Conservation (phyloP, 2,329 filamentous ascomycete genomes). For the Talaromyces pinophilus region DNA sequence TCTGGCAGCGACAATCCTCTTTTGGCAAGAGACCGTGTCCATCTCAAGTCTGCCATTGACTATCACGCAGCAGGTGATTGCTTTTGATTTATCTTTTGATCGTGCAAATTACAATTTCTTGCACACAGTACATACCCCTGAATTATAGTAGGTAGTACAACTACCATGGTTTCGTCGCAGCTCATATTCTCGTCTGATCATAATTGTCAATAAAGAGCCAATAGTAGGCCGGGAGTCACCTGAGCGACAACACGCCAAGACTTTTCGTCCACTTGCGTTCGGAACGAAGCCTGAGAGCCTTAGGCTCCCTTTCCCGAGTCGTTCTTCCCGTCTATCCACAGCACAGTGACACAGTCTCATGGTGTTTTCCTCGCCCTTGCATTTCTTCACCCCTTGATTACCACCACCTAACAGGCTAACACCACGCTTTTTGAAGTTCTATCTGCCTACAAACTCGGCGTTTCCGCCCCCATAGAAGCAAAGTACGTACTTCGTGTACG, state of each 20-base stretch:
- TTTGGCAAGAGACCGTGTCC: not conserved
- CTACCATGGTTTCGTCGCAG: not conserved
- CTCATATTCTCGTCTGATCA: not conserved
- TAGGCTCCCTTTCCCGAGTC: not conserved
- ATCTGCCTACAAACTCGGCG: no score
- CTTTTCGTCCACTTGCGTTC: not conserved
- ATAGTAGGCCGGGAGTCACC: conserved; percentile 15
- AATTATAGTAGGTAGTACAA: not conserved
- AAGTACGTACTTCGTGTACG: not conserved
- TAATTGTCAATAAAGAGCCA: not conserved
- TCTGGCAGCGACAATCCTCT: not conserved
- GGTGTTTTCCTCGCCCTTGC: not conserved
- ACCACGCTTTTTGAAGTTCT: not conserved
- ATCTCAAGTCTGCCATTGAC: not conserved
- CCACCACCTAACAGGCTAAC: not conserved
- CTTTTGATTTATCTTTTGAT: conserved; percentile 9
- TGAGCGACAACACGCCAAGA: not conserved
- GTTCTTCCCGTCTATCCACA: no score
- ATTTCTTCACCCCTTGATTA: not conserved
- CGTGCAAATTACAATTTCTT: not conserved
- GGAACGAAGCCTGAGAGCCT: not conserved
- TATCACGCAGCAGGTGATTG: not conserved
- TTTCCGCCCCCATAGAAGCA: not conserved
- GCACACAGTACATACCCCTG: not conserved
- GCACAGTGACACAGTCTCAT: no score